Percentiles rank a stretch among this genome's conserved stretches.
Conservation (phyloP, 1,284 basidiomycete genomes). For the Rhodofomes roseus region DNA sequence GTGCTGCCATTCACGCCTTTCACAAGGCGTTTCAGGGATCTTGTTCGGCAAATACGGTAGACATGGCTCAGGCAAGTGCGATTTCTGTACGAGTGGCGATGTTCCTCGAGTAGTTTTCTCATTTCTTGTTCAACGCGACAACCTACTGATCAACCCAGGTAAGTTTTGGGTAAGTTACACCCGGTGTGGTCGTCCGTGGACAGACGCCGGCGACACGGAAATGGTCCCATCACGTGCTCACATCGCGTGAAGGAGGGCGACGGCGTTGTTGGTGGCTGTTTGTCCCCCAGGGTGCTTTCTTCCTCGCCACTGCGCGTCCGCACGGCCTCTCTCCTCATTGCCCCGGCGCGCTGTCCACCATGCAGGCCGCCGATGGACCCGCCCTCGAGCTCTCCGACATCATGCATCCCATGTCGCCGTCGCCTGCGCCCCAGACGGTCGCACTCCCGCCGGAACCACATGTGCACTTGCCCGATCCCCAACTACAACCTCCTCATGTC, state of each 20-base stretch:
- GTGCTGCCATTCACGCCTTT: too few species aligned
- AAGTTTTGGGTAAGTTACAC: too few species aligned
- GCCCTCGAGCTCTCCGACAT: constrained; percentile 39
- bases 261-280: constrained; percentile 22
- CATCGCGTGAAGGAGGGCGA: constrained; percentile 7
- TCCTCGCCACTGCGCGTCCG: constrained; percentile 4
- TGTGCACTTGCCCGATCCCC: neutral
- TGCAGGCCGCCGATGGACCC: constrained; percentile 21
- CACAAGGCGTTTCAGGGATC: too few species aligned
- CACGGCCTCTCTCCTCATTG: neutral
- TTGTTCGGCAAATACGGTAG: too few species aligned
- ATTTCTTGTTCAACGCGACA: too few species aligned
- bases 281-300: constrained; percentile 12
- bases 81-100: too few species aligned
- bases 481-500: neutral
- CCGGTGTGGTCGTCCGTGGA: too few species aligned
- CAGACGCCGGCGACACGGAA: neutral
- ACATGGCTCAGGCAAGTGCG: too few species aligned
- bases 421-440: constrained; percentile 27
- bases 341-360: constrained; percentile 21
- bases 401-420: constrained; percentile 38
- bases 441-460: constrained; percentile 7
- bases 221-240: constrained; percentile 3
- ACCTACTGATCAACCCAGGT: too few species aligned
- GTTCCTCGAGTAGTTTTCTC: too few species aligned